phyloP scores from a whole-genome alignment of 371 early-diverging fungal genomes.

The Dinochytrium kinnereticum region DNA sequence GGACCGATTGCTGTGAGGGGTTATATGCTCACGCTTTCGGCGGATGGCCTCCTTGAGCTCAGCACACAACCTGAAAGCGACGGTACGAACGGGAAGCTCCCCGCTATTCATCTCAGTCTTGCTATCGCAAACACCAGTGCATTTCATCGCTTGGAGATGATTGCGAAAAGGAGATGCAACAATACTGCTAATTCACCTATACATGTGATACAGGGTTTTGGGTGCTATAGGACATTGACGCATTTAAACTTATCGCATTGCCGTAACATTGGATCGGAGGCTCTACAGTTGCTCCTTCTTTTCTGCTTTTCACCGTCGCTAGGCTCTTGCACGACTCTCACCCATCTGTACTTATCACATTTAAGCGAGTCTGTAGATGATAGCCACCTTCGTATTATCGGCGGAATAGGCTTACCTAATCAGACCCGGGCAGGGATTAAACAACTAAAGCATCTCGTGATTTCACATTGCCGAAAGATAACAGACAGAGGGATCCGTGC shows the following conservation, averaged over 20 bases:
- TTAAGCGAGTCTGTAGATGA: neutral
- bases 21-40: no score
- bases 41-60: no score
- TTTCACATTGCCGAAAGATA: neutral
- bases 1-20: no score
- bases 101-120: no score
- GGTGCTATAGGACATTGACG: neutral
- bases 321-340: neutral
- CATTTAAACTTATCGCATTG: neutral
- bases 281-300: neutral
- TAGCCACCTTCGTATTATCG: neutral
- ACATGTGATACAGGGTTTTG: no score
- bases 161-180: no score
- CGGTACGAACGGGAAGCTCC: no score
- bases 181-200: no score
- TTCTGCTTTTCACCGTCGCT: neutral
- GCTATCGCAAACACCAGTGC: no score
- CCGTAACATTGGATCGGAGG: neutral
- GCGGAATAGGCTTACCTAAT: neutral
- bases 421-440: neutral
- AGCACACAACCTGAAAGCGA: no score
- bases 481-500: constrained; percentile 7
- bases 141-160: no score
- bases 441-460: neutral
- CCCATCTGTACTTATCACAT: neutral